Evolutionary conservation across 768 basidiomycete species (phyloP), one percentile per base, ranked within the genome.

Genomic region (Podaxis sp.): DNA sequence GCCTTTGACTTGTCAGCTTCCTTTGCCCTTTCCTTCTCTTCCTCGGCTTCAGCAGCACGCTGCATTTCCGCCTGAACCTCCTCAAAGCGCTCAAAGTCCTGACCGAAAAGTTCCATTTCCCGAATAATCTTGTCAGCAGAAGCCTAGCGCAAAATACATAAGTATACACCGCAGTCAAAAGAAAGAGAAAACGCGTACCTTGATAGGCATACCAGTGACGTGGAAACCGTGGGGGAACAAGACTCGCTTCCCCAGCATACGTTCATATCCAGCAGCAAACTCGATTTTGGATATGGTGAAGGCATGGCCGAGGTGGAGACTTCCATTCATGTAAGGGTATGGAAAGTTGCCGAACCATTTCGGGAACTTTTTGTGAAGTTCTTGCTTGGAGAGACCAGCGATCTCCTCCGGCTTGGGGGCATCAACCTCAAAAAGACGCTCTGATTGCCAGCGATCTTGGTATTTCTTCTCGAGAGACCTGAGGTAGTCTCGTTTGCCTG

Each of bases 281-380:
- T 99, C 97, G 72, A 98, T 89, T 77, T 99, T 99, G 59, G 93
- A 94, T 75, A 98, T 93, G 42, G 95, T 95, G 76, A 99, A 99
- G 0, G 91, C 96, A 75, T 99, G 97, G 23, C 97, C 97, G 25
- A 98, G 81, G 74, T 99, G 97, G 66, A 98, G 80, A 66, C 90
- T 92, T 48, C 97, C 97, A 69, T 99, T 99, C 94, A 98, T 98
- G 81, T 99, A 99, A 1, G 94, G 92, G 76, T 80, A 97, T 55
- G 95, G 95, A 74, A 90, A 96, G 76, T 87, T 97, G 57, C 96
- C 97, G 71, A 98, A 91, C 93, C 95, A 98, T 78, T 98, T 98
- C 18, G 95, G 95, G 72, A 86, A 84, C 74, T 87, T 85, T 68
- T 88, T 79, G 63, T 81, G 79, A 68, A 96, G 76, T 69, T 95